Base-by-base conservation (phyloP, 768 basidiomycete species). In the Serendipita sp. region DNA sequence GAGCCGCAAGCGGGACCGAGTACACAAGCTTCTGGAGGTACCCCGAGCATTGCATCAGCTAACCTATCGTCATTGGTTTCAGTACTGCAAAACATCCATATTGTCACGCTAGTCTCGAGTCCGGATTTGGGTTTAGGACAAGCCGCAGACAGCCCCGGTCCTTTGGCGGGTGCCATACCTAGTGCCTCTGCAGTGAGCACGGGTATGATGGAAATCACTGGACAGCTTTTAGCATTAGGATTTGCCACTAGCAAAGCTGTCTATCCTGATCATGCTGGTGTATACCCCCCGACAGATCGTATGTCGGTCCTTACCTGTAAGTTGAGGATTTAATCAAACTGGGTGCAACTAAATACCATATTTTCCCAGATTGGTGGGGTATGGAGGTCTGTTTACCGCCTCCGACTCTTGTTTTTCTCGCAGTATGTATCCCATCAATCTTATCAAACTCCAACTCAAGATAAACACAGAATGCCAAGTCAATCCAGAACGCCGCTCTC, bases 321-420 rank as follows among this genome's bases (percentile, higher is more conserved):
- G 86, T 73, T 5, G 36, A 52, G 37, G 48, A 52, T 44, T 64
- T 63, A 1, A 23, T 46, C 29, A 31, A 3, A 40, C 13, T 52
- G 37, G 46, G 52, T 44, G 63, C 63, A 1, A 23, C 48, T 29
- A 31, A 4, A 23, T 23, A 23, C 40, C 2, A 34, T 66, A 3
- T 55, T 36, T 65, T 15, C 15, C 18, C 66, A 91, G 89, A 91
- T 72, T 92, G 91, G 91, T 94, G 91, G 91, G 91, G 91, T 13
- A 75, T 89, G 11, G 91, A 94, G 70, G 64, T 92, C 0, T 78
- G 83, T 40, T 76, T 94, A 31, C 91, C 91, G 3, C 80, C 84
- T 18, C 80, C 88, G 0, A 81, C 88, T 1, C 69, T 94, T 40
- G 70, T 70, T 33, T 80, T 83, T 69, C 78, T 94, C 18, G 71